Evolutionary conservation across 2,329 filamentous ascomycete species (phyloP), one percentile per base, ranked within the genome.

Genomic region (Aspergillus sp.): DNA sequence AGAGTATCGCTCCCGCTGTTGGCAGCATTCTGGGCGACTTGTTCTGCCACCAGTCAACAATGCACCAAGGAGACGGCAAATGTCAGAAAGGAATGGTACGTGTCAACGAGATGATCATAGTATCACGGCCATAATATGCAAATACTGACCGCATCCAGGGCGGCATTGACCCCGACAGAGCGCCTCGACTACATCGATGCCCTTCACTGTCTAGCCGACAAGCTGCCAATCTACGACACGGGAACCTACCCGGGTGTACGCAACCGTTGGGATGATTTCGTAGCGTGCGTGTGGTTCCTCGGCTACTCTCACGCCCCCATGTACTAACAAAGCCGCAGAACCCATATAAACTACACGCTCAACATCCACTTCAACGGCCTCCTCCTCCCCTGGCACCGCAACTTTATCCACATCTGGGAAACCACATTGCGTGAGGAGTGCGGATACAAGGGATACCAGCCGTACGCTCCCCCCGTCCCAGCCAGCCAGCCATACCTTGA

Each of bases 211-310:
- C 43, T 56, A 11, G 28, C 28, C 30, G n/a, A 19, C 9, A 30
- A 13, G 9, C 54, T 43, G 4, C 45, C 54, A 13, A 11, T 22
- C n/a, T 19, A 34, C 19, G n/a, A 25, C 22, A 22, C 1, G 7
- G 45, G 34, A 7, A 15, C 34, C 28, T 56, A 34, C 11, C 54
- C 54, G 11, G 54, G 54, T 1, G 54, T 56, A 3, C 25, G 9
- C 17, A 25, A 38, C 28, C 54, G 45, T 11, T 7, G 19, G 23
- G 54, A 56, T 28, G 54, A 56, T 45, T 56, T 56, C 19, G 43
- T 48, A 15, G 54, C 54, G 52, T 54, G 2, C 22, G 52, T 54
- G 25, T 28, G 4, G 25, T 28, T 28, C 25, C 13, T n/a, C 19
- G 9, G 8, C 28, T 13, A 34, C 28, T 6, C 28, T 3, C 17